These are phyloP conservation scores for Westerdykella ornata DNA, from an alignment of 2,329 filamentous ascomycete species.

Conservation along the genomic window DNA sequence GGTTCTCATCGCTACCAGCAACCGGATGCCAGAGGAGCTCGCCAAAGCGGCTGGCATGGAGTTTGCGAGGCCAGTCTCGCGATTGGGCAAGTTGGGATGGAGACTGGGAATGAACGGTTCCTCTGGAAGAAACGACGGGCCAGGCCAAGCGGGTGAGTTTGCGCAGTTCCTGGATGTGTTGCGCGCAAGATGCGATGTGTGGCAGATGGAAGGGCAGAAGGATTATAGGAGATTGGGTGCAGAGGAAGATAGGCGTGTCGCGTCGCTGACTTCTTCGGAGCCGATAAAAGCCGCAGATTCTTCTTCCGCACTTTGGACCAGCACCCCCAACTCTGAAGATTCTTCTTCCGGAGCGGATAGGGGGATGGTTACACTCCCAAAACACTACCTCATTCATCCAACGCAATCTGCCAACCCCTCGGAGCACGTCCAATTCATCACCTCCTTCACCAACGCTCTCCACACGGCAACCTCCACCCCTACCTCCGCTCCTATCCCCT, in stretches of 20 bases:
- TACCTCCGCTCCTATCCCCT: constrained; percentile 35
- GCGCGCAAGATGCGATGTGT: constrained; percentile 71
- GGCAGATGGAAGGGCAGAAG: constrained; percentile 70
- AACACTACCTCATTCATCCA: constrained; percentile 31
- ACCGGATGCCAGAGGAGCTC: constrained; percentile 76
- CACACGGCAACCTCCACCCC: constrained; percentile 35
- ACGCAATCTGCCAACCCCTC: constrained; percentile 11
- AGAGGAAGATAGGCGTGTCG: constrained; percentile 12
- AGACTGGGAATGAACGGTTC: constrained; percentile 46
- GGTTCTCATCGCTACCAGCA: constrained; percentile 72
- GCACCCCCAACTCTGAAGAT: constrained; percentile 1
- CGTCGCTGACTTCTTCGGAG: constrained; percentile 41
- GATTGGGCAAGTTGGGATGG: constrained; percentile 32
- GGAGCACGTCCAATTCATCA: constrained; percentile 7
- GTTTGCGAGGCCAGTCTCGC: constrained; percentile 52
- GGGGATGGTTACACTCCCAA: constrained; percentile 17
- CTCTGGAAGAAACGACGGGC: constrained; percentile 33
- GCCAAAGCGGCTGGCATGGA: constrained; percentile 67
- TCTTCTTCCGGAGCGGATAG: not conserved
- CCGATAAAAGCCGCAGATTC: constrained; percentile 14
- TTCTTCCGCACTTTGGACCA: not conserved
- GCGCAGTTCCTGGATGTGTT: constrained; percentile 67
- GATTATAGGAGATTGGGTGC: constrained; percentile 57
- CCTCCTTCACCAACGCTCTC: constrained; percentile 12
- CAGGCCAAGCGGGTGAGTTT: constrained; percentile 59